Evolutionary conservation across 2,329 filamentous ascomycete genomes (phyloP), one percentile per base, ranked within the genome.

Genomic region (Biscogniauxia mediterranea): DNA sequence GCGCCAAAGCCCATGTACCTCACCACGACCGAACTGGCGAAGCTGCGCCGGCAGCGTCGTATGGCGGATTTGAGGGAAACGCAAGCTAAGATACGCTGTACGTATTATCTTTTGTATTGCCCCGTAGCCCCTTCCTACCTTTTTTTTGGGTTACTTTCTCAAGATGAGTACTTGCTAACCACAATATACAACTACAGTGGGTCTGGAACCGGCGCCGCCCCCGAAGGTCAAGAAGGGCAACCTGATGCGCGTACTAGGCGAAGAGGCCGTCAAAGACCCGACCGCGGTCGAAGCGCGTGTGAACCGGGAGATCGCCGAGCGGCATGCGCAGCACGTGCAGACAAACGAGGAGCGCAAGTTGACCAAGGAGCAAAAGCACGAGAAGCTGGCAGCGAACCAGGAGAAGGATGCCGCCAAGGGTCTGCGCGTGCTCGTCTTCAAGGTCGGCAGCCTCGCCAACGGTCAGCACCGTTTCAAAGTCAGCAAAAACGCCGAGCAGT

Each of bases 161-260:
- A 5, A 4, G 25, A n/a, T 6, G 13, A 32, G 15, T 46, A 46
- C 7, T 38, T 38, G 7, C 28, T 28, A 20, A n/a, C 46, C n/a
- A 21, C 7, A 21, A 28, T 20, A 54, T 42, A 4, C 17, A 52
- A 6, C 11, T 17, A 59, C 17, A 68, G 67, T 99, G 11, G 95
- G 95, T 20, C 83, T 99, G 15, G 89, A 94, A 62, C 92, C 93
- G 2, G 92, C 94, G 20, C 93, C 93, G 26, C 90, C 93, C 25
- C 94, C 95, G 11, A 99, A 98, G 77, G 92, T 99, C 68, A 98
- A 97, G 79, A 96, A 96, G 77, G 91, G 90, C 61, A 99, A 99
- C 75, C 85, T 99, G 73, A 99, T 99, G 95, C 89, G 93, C 61
- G 95, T 99, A 28, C 83, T 97, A 59, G 95, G 95, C 64, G 92